These are phyloP conservation scores for Reticulascus tulasneorum DNA, from an alignment of 2,329 filamentous ascomycete species.

Conservation along the genomic window DNA sequence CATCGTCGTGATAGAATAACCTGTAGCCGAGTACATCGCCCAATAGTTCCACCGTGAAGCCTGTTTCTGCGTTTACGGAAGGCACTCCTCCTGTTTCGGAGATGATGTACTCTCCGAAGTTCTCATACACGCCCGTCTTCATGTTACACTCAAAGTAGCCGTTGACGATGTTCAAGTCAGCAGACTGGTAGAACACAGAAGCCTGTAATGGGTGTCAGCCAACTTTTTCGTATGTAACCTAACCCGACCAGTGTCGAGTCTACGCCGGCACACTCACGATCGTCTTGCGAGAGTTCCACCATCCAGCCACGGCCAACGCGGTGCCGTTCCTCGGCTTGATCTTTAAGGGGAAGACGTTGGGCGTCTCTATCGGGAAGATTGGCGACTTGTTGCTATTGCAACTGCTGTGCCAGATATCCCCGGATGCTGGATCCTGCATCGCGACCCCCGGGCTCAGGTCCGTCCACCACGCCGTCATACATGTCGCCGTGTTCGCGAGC, in stretches of 20 bases:
- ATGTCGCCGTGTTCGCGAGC: constrained; percentile 15
- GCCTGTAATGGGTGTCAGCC: constrained; percentile 7
- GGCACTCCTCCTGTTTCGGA: constrained; percentile 19
- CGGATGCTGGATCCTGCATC: constrained; percentile 30
- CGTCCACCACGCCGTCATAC: constrained; percentile 31
- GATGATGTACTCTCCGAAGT: constrained; percentile 24
- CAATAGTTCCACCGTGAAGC: constrained; percentile 27
- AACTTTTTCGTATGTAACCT: background rate
- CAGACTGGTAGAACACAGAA: constrained; percentile 8
- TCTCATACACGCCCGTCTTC: constrained; percentile 27
- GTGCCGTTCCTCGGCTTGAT: constrained; percentile 27
- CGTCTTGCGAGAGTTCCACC: constrained; percentile 21
- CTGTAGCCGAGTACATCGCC: constrained; percentile 28
- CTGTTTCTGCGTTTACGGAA: constrained; percentile 23
- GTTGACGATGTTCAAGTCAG: constrained; percentile 9
- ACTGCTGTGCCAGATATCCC: constrained; percentile 29
- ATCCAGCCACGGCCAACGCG: constrained; percentile 29
- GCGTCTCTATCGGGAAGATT: constrained; percentile 28
- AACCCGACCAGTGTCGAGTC: background rate
- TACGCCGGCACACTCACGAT: constrained; percentile 24
- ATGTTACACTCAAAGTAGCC: constrained; percentile 27
- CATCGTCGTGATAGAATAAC: constrained; percentile 31
- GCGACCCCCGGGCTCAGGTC: constrained; percentile 28
- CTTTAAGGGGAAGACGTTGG: constrained; percentile 20
- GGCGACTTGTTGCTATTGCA: constrained; percentile 26